A percentile compares a stretch with the other conserved stretches of the same genome.
phyloP scores from a whole-genome alignment of 495 filamentous ascomycete genomes.

The Penicillium diatomitis region DNA sequence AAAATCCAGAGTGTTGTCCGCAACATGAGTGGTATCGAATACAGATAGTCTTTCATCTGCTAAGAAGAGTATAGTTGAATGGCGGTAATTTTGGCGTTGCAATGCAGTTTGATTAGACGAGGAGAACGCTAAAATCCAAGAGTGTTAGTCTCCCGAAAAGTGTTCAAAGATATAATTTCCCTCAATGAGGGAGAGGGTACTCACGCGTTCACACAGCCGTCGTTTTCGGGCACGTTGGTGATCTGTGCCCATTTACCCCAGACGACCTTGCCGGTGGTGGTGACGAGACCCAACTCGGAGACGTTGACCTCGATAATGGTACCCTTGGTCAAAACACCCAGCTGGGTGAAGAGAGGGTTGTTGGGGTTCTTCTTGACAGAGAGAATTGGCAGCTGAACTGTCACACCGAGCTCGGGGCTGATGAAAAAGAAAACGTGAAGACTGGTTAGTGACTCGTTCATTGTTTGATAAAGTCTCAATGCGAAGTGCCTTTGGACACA shows the following conservation, averaged over 20 bases:
- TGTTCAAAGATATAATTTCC: neutral
- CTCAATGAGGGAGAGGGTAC: neutral
- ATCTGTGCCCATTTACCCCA: conserved; percentile 81
- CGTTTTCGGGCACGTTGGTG: conserved; percentile 43
- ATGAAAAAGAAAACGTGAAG: conserved; percentile 9
- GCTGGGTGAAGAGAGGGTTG: conserved; percentile 87
- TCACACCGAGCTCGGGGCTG: conserved; percentile 70
- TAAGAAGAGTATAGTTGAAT: conserved; percentile 5
- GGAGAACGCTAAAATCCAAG: conserved; percentile 6
- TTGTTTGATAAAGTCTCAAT: neutral
- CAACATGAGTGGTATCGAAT: conserved; percentile 19
- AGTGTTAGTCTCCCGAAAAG: neutral
- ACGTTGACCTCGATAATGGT: conserved; percentile 97
- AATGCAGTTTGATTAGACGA: conserved; percentile 10
- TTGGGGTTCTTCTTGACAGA: conserved; percentile 98
- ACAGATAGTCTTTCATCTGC: conserved; percentile 10
- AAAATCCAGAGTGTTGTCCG: conserved; percentile 13
- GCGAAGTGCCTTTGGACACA: too few relatives aligned
- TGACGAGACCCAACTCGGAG: conserved; percentile 84
- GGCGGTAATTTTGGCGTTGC: neutral
- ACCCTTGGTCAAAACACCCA: conserved; percentile 89
- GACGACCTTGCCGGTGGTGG: conserved; percentile 84
- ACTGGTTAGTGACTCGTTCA: neutral
- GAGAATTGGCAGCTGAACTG: conserved; percentile 88
- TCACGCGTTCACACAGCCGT: conserved; percentile 19